A percentile compares a stretch with the other conserved stretches of the same genome.
phyloP scores from a whole-genome alignment of 139 green algal species.

The Gonium pectorale region DNA sequence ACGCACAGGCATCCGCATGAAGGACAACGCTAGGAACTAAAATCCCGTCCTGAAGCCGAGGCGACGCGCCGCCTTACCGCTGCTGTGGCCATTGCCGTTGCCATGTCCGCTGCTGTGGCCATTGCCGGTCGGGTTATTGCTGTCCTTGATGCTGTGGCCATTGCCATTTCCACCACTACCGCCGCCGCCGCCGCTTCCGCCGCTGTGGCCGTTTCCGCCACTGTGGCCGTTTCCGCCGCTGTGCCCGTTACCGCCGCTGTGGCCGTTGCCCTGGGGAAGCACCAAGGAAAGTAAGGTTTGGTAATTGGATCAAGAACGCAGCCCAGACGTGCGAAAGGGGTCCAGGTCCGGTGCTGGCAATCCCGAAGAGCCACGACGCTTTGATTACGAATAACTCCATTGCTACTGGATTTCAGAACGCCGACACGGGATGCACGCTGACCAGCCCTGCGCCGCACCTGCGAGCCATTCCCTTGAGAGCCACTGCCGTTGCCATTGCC shows the following conservation, averaged over 20 bases:
- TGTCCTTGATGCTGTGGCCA: conserved; percentile 59
- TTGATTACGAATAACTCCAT: too few species aligned
- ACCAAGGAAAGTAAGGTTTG: background rate
- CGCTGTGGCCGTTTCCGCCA: conserved; percentile 16
- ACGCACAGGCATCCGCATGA: too few species aligned
- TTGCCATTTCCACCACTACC: conserved; percentile 49
- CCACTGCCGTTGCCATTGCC: conserved; percentile 51
- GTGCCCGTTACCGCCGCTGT: conserved; percentile 31
- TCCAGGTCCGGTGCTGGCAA: too few species aligned
- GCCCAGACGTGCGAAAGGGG: too few species aligned
- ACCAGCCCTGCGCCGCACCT: conserved; percentile 4
- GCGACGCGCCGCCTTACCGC: conserved; percentile 50
- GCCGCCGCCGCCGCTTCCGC: conserved; percentile 7
- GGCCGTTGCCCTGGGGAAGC: background rate
- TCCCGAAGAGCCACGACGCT: too few species aligned
- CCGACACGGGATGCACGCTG: too few species aligned
- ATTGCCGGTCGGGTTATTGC: conserved; percentile 49
- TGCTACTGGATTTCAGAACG: too few species aligned
- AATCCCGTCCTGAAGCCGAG: too few species aligned
- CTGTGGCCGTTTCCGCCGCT: conserved; percentile 42
- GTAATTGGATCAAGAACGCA: background rate
- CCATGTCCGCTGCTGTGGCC: conserved; percentile 3
- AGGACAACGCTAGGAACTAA: too few species aligned
- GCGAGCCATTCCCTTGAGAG: conserved; percentile 34
- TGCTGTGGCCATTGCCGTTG: conserved; percentile 57